Base-by-base conservation (phyloP, 306 rosid species). In the Begonia fuchsioides region DNA sequence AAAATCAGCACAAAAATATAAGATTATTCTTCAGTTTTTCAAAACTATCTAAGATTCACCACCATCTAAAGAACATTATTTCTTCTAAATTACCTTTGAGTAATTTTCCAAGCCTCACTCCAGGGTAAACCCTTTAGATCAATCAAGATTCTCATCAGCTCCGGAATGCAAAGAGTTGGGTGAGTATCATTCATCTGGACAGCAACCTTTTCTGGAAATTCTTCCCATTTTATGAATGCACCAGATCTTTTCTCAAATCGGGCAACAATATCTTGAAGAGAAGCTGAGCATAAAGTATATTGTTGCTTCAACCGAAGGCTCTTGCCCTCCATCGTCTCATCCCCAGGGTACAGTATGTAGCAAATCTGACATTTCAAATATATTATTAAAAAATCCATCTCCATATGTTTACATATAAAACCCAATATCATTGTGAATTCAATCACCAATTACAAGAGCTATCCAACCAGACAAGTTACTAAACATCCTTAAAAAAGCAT, bases 171-270 rank as follows among this genome's bases (percentile, higher is more conserved):
- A 63, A 90, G 87, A 55, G 98, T 90, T 61, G 98, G 98, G 68
- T 90, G 98, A 63, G 95, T 90, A 61, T 90, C 98, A 66, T 90
- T 90, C 98, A 90, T 90, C 81, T 90, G 98, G 51, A 90, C 94
- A 11, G 98, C 95, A 57, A 90, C 95, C 73, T 90, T 90, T 59
- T 73, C 76, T 18, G 94, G 95, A 59, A 90, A 79, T 39, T 85
- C 87, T 50, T 82, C 83, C 98, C 98, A 90, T 55, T 77, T 75
- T 56, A 68, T 51, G 38, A 54, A 53, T 57, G 68, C 44, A 56
- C 93, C 94, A 6, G 84, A 76, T 75, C 98, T 76, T 71, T 72
- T 90, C 77, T 81, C 95, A 73, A 90, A 90, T 50, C 80, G 76
- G 43, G 92, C 79, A 77, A 90, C 64, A 50, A 90, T 85, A 56